phyloP scores from a whole-genome alignment of 2,329 filamentous ascomycete species.

The Eutypella sp. region DNA sequence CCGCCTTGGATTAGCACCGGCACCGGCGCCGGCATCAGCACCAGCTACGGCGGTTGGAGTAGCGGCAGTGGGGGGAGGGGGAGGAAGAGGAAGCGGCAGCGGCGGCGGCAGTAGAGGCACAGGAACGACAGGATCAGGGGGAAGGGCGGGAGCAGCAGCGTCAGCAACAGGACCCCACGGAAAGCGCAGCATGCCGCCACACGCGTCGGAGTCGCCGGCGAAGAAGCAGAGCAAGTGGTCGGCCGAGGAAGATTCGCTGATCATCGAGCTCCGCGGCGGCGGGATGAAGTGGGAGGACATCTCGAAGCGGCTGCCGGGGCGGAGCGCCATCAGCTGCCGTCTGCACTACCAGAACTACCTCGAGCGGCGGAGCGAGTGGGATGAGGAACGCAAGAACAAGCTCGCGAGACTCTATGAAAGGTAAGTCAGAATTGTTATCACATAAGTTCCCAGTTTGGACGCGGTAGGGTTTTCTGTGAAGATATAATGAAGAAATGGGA shows the following conservation, averaged over 20 bases:
- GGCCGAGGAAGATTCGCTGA: constrained; percentile 84
- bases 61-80: constrained; percentile 11
- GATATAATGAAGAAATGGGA: constrained; percentile 1
- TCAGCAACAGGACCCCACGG: constrained; percentile 22
- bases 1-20: constrained; percentile 25
- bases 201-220: constrained; percentile 62
- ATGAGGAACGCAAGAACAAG: constrained; percentile 97
- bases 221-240: constrained; percentile 99
- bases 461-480: too few relatives aligned
- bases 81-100: constrained; percentile 11
- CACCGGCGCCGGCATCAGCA: constrained; percentile 14
- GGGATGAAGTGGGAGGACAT: constrained; percentile 99
- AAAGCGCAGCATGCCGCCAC: constrained; percentile 49
- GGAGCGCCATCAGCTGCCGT: constrained; percentile 90
- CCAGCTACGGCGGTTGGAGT: constrained; percentile 19
- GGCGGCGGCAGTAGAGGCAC: constrained; percentile 17
- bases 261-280: constrained; percentile 82
- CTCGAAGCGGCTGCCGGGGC: constrained; percentile 80
- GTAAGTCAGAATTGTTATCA: too few relatives aligned
- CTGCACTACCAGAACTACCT: constrained; percentile 97
- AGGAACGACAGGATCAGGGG: constrained; percentile 9
- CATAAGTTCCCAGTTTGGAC: too few relatives aligned
- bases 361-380: constrained; percentile 88
- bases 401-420: constrained; percentile 91
- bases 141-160: background rate